Conservation (phyloP, 164 flowering plant genomes). For the Santalum album region DNA sequence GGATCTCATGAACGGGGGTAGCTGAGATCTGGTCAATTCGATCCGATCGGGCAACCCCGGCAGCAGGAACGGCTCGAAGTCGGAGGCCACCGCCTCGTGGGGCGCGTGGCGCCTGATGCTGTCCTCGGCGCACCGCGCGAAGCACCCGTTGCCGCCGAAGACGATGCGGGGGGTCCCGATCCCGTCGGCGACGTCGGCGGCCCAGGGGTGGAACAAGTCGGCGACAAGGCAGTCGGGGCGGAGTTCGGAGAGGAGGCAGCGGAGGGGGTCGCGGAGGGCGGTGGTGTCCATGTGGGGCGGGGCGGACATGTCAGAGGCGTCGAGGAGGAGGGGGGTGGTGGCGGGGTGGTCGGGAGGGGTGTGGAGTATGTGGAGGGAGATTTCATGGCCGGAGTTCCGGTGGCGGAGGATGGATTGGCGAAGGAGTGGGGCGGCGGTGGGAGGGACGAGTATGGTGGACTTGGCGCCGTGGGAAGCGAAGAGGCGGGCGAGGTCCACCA, state of each 20-base stretch:
- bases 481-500: neutral
- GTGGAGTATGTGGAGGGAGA: neutral
- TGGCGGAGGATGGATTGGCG: neutral
- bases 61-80: neutral
- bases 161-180: neutral
- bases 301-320: conserved; percentile 2
- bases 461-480: neutral
- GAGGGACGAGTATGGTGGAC: neutral
- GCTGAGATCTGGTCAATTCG: neutral
- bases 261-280: neutral
- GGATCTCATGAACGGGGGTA: neutral
- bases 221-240: conserved; percentile 1
- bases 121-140: neutral
- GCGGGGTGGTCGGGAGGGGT: neutral
- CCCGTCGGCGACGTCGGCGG: neutral
- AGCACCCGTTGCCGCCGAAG: neutral
- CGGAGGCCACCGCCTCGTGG: neutral
- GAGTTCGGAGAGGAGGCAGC: neutral
- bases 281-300: neutral
- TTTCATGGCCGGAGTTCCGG: neutral
- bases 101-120: neutral
- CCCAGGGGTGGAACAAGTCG: neutral
- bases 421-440: neutral
- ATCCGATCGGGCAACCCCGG: neutral
- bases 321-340: conserved; percentile 10